A percentile compares a stretch with the other conserved stretches of the same genome.
Evolutionary conservation across 2,329 filamentous ascomycete genomes (phyloP).

Genomic region (Cryphonectria nitschkei): DNA sequence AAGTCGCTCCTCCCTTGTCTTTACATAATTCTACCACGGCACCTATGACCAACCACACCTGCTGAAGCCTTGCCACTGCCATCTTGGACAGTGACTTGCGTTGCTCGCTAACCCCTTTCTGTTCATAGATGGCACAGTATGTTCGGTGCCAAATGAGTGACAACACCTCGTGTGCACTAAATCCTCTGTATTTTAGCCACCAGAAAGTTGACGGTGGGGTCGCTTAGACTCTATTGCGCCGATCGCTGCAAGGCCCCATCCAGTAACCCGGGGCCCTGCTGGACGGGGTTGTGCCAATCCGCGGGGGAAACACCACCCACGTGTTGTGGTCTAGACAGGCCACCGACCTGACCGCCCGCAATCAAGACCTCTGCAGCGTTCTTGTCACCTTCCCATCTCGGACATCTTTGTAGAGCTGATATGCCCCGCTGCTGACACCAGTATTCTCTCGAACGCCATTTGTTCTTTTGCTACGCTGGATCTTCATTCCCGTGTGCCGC

Average conservation of each 20-base stretch:
- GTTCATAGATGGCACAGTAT: neutral
- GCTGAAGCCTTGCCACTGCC: neutral
- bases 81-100: neutral
- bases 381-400: constrained; percentile 20
- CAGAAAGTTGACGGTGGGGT: neutral
- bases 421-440: neutral
- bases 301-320: constrained; percentile 13
- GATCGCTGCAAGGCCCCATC: neutral
- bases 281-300: constrained; percentile 18
- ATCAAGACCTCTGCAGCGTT: neutral
- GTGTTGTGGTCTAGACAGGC: constrained; percentile 10
- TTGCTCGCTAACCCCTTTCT: neutral
- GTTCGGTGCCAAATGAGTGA: constrained; percentile 5
- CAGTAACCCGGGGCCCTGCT: neutral
- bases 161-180: neutral
- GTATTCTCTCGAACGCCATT: neutral
- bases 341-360: neutral
- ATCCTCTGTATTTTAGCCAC: neutral
- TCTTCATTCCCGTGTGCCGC: neutral
- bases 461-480: neutral
- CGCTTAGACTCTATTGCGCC: neutral
- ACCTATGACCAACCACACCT: neutral
- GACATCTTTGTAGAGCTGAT: neutral
- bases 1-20: neutral
- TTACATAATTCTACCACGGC: neutral